These are phyloP conservation scores for Chytriomyces sp. DNA, from an alignment of 192 early-diverging fungal genomes.

Conservation along the genomic window DNA sequence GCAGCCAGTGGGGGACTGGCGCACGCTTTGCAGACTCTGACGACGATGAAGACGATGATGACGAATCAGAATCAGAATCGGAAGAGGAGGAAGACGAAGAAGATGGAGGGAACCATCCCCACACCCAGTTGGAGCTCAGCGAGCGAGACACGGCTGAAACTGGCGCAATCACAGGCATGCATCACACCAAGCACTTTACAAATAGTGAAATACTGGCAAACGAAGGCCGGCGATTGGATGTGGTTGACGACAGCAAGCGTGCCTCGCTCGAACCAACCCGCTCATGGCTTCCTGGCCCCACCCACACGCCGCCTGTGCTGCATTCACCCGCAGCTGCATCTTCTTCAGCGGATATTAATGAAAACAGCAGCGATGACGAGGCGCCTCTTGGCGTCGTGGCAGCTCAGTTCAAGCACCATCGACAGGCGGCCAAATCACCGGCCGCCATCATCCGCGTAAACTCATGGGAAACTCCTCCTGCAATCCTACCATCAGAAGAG, in stretches of 20 bases:
- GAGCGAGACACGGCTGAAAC: neutral
- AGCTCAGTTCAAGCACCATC: constrained; percentile 5
- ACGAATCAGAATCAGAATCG: neutral
- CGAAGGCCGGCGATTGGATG: neutral
- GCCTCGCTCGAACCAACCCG: neutral
- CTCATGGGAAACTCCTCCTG: too few relatives aligned
- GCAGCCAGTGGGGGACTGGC: neutral
- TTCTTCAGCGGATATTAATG: neutral
- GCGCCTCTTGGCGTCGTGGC: constrained; percentile 14
- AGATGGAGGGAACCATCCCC: too few relatives aligned
- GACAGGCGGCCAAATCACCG: neutral
- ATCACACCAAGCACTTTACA: neutral
- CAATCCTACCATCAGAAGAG: too few relatives aligned
- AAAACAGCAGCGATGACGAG: constrained; percentile 4
- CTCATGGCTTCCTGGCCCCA: neutral
- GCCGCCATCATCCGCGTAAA: neutral
- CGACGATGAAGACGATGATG: too few relatives aligned
- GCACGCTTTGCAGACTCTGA: neutral
- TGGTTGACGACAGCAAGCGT: too few relatives aligned
- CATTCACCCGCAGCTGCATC: neutral
- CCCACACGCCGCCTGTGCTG: neutral
- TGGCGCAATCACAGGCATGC: neutral
- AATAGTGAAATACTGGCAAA: neutral
- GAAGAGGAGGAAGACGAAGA: neutral
- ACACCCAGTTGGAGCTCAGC: neutral